phyloP scores from a whole-genome alignment of 805 yeast genomes.

The Yarrowia osloensis region DNA sequence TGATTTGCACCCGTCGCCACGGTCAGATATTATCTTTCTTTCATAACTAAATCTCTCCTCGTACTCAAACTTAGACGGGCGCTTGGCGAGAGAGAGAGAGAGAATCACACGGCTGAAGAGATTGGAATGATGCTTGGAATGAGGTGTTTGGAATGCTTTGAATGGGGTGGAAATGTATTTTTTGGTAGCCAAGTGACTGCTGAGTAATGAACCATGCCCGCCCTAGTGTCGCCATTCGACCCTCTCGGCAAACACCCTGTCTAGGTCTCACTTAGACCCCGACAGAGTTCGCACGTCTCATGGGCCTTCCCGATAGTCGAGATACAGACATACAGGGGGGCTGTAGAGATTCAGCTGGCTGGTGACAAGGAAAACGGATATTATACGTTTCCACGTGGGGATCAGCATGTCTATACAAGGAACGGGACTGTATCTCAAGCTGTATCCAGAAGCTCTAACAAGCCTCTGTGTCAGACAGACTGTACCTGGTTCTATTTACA shows the following conservation, averaged over 20 bases:
- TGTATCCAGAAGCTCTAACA: not conserved
- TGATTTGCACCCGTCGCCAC: not conserved
- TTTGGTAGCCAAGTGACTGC: too few species aligned
- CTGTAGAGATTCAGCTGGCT: not conserved
- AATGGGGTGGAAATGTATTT: too few species aligned
- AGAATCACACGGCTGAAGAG: not conserved
- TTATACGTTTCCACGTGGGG: constrained; percentile 13
- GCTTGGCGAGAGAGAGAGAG: too few species aligned
- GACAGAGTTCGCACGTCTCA: not conserved
- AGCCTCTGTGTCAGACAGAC: too few species aligned
- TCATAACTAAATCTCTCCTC: not conserved
- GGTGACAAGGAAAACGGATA: not conserved
- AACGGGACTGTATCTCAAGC: not conserved
- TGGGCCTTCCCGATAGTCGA: not conserved
- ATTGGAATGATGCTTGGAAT: not conserved
- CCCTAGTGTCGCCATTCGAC: too few species aligned
- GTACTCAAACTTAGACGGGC: constrained; percentile 10
- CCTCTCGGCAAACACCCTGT: too few species aligned
- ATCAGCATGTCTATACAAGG: not conserved
- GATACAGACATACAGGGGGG: not conserved
- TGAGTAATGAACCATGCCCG: too few species aligned
- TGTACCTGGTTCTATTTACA: too few species aligned
- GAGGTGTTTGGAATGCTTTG: not conserved
- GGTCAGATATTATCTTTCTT: not conserved
- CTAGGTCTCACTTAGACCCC: not conserved